Percentiles rank a stretch among this genome's conserved stretches.
phyloP scores from a whole-genome alignment of 2,329 filamentous ascomycete genomes.

The Microdochium paspali region DNA sequence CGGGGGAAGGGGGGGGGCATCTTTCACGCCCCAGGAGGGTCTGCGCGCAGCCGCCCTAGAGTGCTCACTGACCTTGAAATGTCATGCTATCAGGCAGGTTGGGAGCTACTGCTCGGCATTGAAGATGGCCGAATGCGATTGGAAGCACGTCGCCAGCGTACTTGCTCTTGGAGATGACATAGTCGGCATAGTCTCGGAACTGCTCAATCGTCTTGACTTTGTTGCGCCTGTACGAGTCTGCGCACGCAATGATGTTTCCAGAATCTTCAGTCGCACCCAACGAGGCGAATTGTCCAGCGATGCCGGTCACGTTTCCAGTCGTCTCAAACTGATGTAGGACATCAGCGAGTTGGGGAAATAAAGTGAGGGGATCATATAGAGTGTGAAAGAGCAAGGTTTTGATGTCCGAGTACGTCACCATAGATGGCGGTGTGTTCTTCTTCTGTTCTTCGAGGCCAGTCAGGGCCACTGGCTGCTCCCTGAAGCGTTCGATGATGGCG shows the following conservation, averaged over 20 bases:
- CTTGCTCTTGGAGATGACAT: constrained; percentile 16
- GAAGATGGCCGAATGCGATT: constrained; percentile 13
- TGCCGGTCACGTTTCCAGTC: constrained; percentile 14
- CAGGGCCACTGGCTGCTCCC: constrained; percentile 14
- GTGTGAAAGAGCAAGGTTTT: constrained; percentile 14
- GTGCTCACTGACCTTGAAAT: constrained; percentile 9
- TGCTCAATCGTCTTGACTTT: constrained; percentile 15
- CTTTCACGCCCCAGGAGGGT: no score
- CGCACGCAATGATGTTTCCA: constrained; percentile 14
- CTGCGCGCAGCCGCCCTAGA: no score
- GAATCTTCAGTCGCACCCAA: constrained; percentile 8
- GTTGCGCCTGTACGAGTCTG: constrained; percentile 19
- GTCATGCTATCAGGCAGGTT: constrained; percentile 19
- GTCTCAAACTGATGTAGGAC: constrained; percentile 15
- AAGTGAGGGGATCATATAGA: constrained; percentile 11
- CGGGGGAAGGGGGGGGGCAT: no score
- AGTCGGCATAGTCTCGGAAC: constrained; percentile 13
- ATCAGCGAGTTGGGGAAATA: constrained; percentile 17
- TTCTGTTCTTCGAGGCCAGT: constrained; percentile 8
- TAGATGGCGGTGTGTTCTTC: constrained; percentile 4
- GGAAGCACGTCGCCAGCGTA: constrained; percentile 20
- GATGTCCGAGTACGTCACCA: constrained; percentile 19
- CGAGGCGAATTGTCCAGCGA: constrained; percentile 10
- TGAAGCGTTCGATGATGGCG: constrained; percentile 13
- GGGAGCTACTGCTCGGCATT: constrained; percentile 14